phyloP scores from a whole-genome alignment of 192 early-diverging fungal species.

The Gaertneriomyces semiglobifer region DNA sequence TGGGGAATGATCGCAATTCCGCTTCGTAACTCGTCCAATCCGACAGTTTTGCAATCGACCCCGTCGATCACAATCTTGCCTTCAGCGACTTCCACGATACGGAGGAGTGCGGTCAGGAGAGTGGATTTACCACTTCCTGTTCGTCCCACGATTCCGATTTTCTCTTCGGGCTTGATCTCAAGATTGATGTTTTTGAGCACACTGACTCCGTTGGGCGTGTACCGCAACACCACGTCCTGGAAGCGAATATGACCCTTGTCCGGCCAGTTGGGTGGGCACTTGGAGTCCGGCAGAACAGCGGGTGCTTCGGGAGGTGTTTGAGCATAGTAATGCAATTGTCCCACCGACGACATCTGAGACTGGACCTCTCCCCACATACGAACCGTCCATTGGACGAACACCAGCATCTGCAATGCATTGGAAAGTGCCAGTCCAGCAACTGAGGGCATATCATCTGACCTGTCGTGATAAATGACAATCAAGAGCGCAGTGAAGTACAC shows the following conservation, averaged over 20 bases:
- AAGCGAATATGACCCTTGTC: slow-evolving; percentile 56
- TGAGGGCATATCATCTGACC: slow-evolving; percentile 34
- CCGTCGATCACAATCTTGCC: slow-evolving; percentile 69
- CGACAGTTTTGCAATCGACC: slow-evolving; percentile 64
- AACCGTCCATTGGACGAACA: slow-evolving; percentile 64
- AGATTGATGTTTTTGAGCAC: slow-evolving; percentile 79
- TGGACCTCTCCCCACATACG: slow-evolving; percentile 58
- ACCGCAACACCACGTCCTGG: slow-evolving; percentile 62
- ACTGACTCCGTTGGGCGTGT: slow-evolving; percentile 58
- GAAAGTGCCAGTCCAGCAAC: slow-evolving; percentile 60
- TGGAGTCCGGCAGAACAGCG: slow-evolving; percentile 28
- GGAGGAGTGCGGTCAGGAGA: slow-evolving; percentile 49
- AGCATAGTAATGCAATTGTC: slow-evolving; percentile 54
- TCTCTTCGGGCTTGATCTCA: slow-evolving; percentile 63
- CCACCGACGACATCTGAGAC: slow-evolving; percentile 58
- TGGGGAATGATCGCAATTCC: slow-evolving; percentile 88
- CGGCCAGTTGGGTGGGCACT: slow-evolving; percentile 28
- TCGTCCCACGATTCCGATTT: slow-evolving; percentile 89
- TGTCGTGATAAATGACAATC: slow-evolving; percentile 41
- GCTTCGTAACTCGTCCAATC: slow-evolving; percentile 61
- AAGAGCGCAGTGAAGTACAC: slow-evolving; percentile 52
- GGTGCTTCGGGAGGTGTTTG: slow-evolving; percentile 42
- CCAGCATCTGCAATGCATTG: slow-evolving; percentile 62
- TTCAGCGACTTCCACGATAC: slow-evolving; percentile 50
- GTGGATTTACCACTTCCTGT: slow-evolving; percentile 73